A percentile compares a stretch with the other conserved stretches of the same genome.
Conservation (phyloP, 1,139 yeast species). For the Suhomyces bribrorum region DNA sequence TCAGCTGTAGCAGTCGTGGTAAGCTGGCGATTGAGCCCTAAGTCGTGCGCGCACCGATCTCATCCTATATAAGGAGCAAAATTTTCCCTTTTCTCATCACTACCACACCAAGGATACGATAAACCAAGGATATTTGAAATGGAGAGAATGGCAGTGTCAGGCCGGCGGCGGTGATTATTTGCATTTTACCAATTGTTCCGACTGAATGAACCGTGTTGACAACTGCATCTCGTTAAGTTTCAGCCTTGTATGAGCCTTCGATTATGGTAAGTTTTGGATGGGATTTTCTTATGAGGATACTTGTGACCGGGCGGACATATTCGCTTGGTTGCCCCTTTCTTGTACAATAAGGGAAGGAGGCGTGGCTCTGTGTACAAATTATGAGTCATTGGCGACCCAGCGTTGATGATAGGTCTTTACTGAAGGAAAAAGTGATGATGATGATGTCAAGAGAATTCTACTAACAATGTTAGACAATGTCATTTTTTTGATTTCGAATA, state of each 20-base stretch:
- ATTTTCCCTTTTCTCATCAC: slow-evolving; percentile 4
- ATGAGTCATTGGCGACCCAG: slow-evolving; percentile 52
- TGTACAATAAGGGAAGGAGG: slow-evolving; percentile 56
- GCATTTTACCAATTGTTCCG: slow-evolving; percentile 79
- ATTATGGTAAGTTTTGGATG: slow-evolving; percentile 1
- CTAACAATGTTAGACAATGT: slow-evolving; percentile 10
- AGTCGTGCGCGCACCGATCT: slow-evolving; percentile 11
- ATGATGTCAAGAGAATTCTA: slow-evolving; percentile 1
- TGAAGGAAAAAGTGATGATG: slow-evolving; percentile 27
- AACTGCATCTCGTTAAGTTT: slow-evolving; percentile 79
- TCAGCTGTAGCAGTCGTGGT: no score
- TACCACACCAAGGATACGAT: slow-evolving; percentile 5
- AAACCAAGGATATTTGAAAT: slow-evolving; percentile 12
- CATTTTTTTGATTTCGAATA: slow-evolving; percentile 19
- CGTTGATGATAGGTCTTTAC: slow-evolving; percentile 70
- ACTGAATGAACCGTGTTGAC: slow-evolving; percentile 76
- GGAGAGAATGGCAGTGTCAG: slow-evolving; percentile 8
- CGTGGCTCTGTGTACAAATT: slow-evolving; percentile 70
- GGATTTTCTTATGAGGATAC: slow-evolving; percentile 48
- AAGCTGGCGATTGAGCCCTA: slow-evolving; percentile 4
- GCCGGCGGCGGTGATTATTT: slow-evolving; percentile 61
- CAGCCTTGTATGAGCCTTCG: slow-evolving; percentile 78
- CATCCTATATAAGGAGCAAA: slow-evolving; percentile 9
- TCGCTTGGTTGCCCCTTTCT: slow-evolving; percentile 48
- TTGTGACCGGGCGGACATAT: slow-evolving; percentile 85